Evolutionary conservation across 2,329 filamentous ascomycete genomes (phyloP).

Genomic region (Shiraia bambusicola): DNA sequence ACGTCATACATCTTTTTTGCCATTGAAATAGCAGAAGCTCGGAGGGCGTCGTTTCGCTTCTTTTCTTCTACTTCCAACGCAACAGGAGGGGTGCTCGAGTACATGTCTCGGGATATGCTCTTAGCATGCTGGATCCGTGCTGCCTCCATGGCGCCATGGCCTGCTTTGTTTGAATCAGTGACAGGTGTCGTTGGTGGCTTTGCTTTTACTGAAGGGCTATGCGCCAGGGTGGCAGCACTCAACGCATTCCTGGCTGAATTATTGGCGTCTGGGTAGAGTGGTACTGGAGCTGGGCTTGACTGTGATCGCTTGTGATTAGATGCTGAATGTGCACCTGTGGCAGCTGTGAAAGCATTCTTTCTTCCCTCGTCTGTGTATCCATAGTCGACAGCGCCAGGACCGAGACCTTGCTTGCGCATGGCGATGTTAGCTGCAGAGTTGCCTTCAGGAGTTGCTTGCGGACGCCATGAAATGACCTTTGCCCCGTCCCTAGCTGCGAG

Average conservation of each 20-base stretch:
- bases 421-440: conserved; percentile 70
- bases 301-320: conserved; percentile 60
- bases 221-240: conserved; percentile 70
- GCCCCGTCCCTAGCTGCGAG: conserved; percentile 60
- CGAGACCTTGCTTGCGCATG: conserved; percentile 57
- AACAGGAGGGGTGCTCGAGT: conserved; percentile 72
- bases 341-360: conserved; percentile 70
- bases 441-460: conserved; percentile 55
- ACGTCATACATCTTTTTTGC: conserved; percentile 80
- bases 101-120: conserved; percentile 73
- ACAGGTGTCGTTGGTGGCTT: conserved; percentile 16
- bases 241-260: conserved; percentile 69
- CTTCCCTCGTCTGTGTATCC: conserved; percentile 55
- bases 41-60: conserved; percentile 69
- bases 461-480: conserved; percentile 55
- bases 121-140: conserved; percentile 67
- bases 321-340: conserved; percentile 70
- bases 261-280: conserved; percentile 56
- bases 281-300: conserved; percentile 56
- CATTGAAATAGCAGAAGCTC: conserved; percentile 85
- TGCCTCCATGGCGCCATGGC: conserved; percentile 57
- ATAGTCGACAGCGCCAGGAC: conserved; percentile 47
- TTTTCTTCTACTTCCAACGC: conserved; percentile 72
- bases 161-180: conserved; percentile 43
- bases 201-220: conserved; percentile 46